A percentile compares a stretch with the other conserved stretches of the same genome.
These are phyloP conservation scores for Exophiala sp. DNA, from an alignment of 2,329 filamentous ascomycete genomes.

Conservation along the genomic window DNA sequence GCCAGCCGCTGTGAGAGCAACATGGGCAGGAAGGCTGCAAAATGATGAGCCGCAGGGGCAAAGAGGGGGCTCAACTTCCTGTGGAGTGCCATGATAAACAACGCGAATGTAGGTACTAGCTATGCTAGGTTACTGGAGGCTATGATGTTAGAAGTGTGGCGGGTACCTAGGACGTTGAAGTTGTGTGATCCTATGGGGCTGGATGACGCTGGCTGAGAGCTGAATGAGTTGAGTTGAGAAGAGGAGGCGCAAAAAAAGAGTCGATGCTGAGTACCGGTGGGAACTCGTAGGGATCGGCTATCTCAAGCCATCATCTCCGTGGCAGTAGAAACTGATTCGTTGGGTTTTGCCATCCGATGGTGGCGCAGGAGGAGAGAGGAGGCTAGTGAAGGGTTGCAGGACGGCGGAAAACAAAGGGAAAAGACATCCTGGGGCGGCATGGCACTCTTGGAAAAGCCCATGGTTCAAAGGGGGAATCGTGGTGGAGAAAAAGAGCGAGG, in stretches of 20 bases:
- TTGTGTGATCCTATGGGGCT: background rate
- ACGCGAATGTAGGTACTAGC: too few relatives aligned
- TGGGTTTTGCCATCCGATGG: background rate
- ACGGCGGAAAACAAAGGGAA: background rate
- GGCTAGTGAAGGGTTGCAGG: background rate
- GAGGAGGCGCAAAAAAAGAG: background rate
- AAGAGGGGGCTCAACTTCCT: background rate
- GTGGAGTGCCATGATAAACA: too few relatives aligned
- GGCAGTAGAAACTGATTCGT: background rate
- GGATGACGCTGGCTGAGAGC: background rate
- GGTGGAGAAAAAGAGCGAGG: background rate
- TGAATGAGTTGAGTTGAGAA: background rate
- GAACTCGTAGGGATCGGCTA: background rate
- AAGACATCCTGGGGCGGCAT: background rate
- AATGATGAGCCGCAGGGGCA: background rate
- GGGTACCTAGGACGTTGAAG: background rate
- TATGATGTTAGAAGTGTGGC: background rate
- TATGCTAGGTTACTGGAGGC: background rate
- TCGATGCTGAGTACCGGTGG: background rate
- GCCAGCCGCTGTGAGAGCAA: background rate
- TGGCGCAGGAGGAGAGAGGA: background rate
- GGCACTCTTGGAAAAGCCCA: constrained; percentile 1
- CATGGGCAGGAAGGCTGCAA: background rate
- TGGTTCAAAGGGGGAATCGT: too few relatives aligned
- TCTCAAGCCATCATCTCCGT: background rate